Evolutionary conservation across 305 asterid genomes (phyloP), one percentile per base, ranked within the genome.

Genomic region (Rubia occidens): DNA sequence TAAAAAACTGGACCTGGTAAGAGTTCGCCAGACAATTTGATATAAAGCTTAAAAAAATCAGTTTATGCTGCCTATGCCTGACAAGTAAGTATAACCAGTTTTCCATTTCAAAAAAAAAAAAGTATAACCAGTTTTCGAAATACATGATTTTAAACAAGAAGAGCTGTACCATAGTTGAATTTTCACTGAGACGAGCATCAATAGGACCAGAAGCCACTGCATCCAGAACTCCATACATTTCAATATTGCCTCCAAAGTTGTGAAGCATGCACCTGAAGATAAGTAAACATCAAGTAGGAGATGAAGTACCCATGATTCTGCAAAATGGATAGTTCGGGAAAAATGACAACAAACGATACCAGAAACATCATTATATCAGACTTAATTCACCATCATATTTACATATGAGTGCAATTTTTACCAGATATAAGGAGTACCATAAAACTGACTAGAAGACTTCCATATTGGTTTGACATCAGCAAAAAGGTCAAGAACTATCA

Each of bases 401-500:
- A 71, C 13, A 9, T 54, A 63, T 26, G 21, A 45, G 71, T 68
- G 62, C 24, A 7, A 74, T 82, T 66, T 1, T 39, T 94, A 83
- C 98, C 98, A 94, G 76, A 94, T 89, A 74, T 87, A 93, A 66
- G 96, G 98, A 75, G 96, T 87, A 79, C 80, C 78, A 74, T 94
- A 94, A 81, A 94, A 94, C 69, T 94, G 95, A 80, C 86, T 86
- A 35, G 99, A 94, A 26, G 92, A 84, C 73, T 85, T 89, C 99
- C 99, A 94, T 70, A 94, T 73, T 71, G 99, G 99, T 76, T 89
- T 86, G 81, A 84, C 97, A 72, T 94, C 99, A 69, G 99, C 97
- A 81, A 94, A 94, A 72, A 94, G 91, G 88, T 94, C 99, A 54
- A 94, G 96, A 78, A 94, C 99, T 74, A 94, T 87, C 99, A 94